Conservation (phyloP, 2,329 filamentous ascomycete genomes). For the Falciphora oryzae region DNA sequence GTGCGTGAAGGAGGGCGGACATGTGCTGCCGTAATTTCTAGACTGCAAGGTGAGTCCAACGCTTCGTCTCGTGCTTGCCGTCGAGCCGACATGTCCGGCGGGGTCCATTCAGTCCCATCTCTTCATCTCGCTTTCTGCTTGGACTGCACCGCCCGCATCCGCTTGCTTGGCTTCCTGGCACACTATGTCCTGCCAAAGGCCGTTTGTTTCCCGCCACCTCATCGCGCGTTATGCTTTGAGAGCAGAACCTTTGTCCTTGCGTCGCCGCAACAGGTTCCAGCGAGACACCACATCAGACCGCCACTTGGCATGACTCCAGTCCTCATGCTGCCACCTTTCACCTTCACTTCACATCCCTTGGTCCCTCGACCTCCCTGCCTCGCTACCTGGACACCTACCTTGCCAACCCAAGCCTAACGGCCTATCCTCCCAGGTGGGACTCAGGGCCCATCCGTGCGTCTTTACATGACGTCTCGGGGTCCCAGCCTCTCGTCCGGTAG, state of each 20-base stretch:
- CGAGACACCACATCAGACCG: not conserved
- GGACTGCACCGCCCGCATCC: not conserved
- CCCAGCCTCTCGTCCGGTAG: no score
- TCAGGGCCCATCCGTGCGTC: not conserved
- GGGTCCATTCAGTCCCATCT: not conserved
- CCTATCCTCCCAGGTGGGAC: not conserved
- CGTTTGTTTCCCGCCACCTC: not conserved
- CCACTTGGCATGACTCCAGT: not conserved
- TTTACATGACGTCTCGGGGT: not conserved
- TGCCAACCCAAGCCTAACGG: not conserved
- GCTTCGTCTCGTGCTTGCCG: not conserved
- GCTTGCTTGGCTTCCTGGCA: not conserved
- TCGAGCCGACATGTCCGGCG: no score
- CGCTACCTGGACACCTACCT: not conserved
- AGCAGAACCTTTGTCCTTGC: not conserved
- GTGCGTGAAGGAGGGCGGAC: slow-evolving; percentile 1
- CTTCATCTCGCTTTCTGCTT: not conserved
- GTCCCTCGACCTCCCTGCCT: not conserved
- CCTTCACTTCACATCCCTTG: slow-evolving; percentile 1
- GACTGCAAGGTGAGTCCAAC: not conserved
- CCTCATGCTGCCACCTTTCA: slow-evolving; percentile 1
- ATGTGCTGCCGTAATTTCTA: not conserved
- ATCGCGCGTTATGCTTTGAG: not conserved
- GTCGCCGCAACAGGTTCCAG: not conserved
- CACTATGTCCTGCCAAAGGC: no score